Conservation (phyloP, 139 green algal species). For the Dunaliella primolecta region DNA sequence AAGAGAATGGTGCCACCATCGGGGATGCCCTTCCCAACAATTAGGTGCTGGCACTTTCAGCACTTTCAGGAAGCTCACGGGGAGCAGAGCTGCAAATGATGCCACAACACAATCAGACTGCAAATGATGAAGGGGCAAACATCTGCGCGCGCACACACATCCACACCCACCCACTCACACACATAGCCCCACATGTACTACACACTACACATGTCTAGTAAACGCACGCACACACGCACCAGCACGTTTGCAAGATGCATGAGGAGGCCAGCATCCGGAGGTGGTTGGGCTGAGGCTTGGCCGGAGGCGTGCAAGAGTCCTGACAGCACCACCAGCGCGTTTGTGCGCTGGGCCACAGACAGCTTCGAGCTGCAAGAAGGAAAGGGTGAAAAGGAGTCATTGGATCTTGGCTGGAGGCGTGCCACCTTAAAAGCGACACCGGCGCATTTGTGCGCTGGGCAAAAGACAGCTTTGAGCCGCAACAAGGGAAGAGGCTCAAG, state of each 20-base stretch:
- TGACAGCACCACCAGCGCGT: conserved; percentile 64
- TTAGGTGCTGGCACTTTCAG: too few species aligned
- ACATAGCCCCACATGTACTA: neutral
- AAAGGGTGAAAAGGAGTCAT: too few species aligned
- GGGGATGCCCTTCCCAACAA: too few species aligned
- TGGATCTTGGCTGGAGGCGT: conserved; percentile 43
- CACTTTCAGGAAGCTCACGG: too few species aligned
- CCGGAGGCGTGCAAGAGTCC: conserved; percentile 54
- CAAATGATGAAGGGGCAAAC: too few species aligned
- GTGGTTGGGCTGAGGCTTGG: neutral
- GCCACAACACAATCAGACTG: too few species aligned
- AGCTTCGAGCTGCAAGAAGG: conserved; percentile 20
- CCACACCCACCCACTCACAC: neutral
- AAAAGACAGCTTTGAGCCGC: conserved; percentile 17
- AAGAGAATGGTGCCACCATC: too few species aligned
- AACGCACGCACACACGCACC: neutral
- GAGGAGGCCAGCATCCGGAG: neutral
- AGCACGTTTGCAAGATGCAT: neutral
- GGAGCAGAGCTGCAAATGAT: too few species aligned
- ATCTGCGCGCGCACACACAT: neutral
- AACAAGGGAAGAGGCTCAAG: too few species aligned
- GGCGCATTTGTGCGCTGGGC: conserved; percentile 55
- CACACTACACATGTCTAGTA: neutral
- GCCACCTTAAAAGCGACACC: conserved; percentile 57
- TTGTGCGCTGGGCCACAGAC: conserved; percentile 41